Conservation (phyloP, 139 green algal genomes). For the Chlorella sp. region DNA sequence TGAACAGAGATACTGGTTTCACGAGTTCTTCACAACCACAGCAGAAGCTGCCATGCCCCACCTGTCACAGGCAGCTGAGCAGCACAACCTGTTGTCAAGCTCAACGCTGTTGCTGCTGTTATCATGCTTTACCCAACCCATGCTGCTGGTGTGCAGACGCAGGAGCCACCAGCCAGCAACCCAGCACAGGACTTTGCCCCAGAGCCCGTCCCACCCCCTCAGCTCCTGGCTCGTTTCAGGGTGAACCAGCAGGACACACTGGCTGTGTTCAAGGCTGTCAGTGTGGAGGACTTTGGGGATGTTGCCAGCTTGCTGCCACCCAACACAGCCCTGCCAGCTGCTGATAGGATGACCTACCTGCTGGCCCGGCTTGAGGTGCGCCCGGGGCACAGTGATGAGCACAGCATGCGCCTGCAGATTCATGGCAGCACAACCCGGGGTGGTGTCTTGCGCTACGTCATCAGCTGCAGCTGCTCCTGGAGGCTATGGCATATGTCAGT, state of each 20-base stretch:
- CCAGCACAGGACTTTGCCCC: not conserved
- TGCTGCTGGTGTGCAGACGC: not conserved
- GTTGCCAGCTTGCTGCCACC: constrained; percentile 52
- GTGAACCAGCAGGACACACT: constrained; percentile 43
- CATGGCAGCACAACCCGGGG: no score
- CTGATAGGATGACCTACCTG: constrained; percentile 63
- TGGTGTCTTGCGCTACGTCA: not conserved
- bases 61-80: no score
- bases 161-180: not conserved
- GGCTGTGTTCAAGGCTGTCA: constrained; percentile 52
- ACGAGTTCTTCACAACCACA: no score
- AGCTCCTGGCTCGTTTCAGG: constrained; percentile 50
- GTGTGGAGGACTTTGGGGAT: constrained; percentile 61
- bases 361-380: constrained; percentile 47
- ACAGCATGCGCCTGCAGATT: no score
- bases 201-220: constrained; percentile 26
- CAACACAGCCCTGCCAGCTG: constrained; percentile 55
- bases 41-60: no score
- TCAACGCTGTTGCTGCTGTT: not conserved
- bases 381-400: not conserved
- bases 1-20: no score
- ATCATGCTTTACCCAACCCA: no score
- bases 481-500: not conserved
- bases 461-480: no score
- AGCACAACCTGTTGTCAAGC: not conserved